These are phyloP conservation scores for Dichotomocladium elegans DNA, from an alignment of 371 early-diverging fungal species.

Conservation along the genomic window DNA sequence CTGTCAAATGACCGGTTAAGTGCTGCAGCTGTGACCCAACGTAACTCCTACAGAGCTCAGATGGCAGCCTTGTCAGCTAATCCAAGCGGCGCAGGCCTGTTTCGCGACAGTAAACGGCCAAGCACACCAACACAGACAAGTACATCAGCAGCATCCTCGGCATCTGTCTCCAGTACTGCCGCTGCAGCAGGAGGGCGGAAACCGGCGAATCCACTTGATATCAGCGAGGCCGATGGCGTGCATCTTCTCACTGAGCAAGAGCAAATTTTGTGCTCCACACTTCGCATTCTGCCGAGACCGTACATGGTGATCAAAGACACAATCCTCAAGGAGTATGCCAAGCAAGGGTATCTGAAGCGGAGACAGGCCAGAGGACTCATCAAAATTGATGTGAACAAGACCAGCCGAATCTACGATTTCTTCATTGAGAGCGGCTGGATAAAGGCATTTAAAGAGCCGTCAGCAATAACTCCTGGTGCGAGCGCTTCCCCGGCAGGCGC, in stretches of 20 bases:
- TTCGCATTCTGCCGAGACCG: conserved; percentile 81
- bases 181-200: conserved; percentile 46
- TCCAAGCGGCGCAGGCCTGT: conserved; percentile 23
- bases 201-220: conserved; percentile 69
- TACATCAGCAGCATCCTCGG: conserved; percentile 1
- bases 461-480: conserved; percentile 2
- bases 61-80: conserved; percentile 13
- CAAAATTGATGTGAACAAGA: conserved; percentile 88
- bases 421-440: conserved; percentile 92
- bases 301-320: conserved; percentile 90
- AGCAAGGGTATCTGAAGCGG: conserved; percentile 67
- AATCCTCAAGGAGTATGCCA: conserved; percentile 78
- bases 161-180: conserved; percentile 18
- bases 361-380: conserved; percentile 76
- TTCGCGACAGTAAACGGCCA: conserved; percentile 21
- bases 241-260: conserved; percentile 82
- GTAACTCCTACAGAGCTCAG: conserved; percentile 19
- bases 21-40: conserved; percentile 11
- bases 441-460: conserved; percentile 42
- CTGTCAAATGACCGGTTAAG: conserved; percentile 37
- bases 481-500: not conserved
- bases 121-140: conserved; percentile 2
- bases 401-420: conserved; percentile 82
- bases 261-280: conserved; percentile 72
- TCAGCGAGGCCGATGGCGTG: conserved; percentile 79